phyloP scores from a whole-genome alignment of 768 basidiomycete genomes.

The Psilocybe sp. region DNA sequence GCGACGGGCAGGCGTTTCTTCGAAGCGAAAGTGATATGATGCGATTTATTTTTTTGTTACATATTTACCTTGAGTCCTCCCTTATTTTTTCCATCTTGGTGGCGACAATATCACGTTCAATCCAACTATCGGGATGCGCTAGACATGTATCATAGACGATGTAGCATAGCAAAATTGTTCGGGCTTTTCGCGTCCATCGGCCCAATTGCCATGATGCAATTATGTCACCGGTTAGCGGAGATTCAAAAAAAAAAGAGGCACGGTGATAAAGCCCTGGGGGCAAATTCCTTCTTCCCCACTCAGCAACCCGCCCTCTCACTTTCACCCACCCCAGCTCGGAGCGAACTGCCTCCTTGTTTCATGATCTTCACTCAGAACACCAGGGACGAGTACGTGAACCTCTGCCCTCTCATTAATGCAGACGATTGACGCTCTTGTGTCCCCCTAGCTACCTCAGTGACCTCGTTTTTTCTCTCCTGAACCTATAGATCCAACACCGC shows the following conservation, averaged over 20 bases:
- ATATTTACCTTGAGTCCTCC: background rate
- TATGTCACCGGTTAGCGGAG: conserved; percentile 12
- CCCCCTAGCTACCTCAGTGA: conserved; percentile 79
- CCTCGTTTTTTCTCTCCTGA: conserved; percentile 78
- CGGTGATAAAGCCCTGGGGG: background rate
- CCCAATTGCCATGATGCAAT: conserved; percentile 4
- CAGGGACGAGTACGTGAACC: conserved; percentile 73
- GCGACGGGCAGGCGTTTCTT: conserved; percentile 46
- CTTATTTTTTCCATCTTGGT: background rate
- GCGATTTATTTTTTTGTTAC: background rate
- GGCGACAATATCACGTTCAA: no score
- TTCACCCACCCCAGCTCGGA: conserved; percentile 16
- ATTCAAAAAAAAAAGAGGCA: conserved; percentile 13
- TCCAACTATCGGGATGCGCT: no score
- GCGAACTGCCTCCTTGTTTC: conserved; percentile 27
- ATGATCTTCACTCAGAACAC: conserved; percentile 88
- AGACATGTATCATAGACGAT: no score
- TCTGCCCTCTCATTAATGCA: conserved; percentile 2
- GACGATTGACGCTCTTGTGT: conserved; percentile 15
- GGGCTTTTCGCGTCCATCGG: background rate
- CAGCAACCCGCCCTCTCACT: conserved; percentile 7
- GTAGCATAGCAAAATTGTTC: background rate
- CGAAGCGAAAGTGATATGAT: conserved; percentile 12
- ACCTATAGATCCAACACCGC: conserved; percentile 27
- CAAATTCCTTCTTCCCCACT: conserved; percentile 10